Percentiles rank a stretch among this genome's conserved stretches.
Evolutionary conservation across 805 yeast genomes (phyloP).

Genomic region (Kuraishia hungarica): DNA sequence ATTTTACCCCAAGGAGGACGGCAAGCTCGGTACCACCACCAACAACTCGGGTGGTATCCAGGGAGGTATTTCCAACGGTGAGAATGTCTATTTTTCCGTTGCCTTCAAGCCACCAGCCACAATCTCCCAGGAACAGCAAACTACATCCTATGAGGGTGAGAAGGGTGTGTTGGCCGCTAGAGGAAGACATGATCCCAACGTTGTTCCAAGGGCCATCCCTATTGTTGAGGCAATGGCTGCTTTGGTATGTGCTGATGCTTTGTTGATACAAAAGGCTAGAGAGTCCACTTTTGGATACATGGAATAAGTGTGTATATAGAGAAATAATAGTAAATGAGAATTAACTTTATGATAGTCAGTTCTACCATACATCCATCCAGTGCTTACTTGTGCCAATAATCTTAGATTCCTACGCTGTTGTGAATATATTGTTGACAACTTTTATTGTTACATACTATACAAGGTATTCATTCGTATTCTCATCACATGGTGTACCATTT

Average conservation of each 20-base stretch:
- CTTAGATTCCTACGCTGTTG: too few species aligned
- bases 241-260: slow-evolving; percentile 81
- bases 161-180: slow-evolving; percentile 87
- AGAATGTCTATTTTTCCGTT: slow-evolving; percentile 84
- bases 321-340: too few species aligned
- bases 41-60: slow-evolving; percentile 96
- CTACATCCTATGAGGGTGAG: slow-evolving; percentile 83
- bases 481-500: background rate
- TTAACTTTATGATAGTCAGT: too few species aligned
- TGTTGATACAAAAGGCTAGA: slow-evolving; percentile 81
- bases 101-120: slow-evolving; percentile 99
- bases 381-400: too few species aligned
- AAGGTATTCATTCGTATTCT: background rate
- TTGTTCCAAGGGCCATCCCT: slow-evolving; percentile 97
- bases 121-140: slow-evolving; percentile 84
- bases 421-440: too few species aligned
- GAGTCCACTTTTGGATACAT: slow-evolving; percentile 36
- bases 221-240: slow-evolving; percentile 98
- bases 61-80: slow-evolving; percentile 98
- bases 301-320: background rate
- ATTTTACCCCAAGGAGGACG: slow-evolving; percentile 52
- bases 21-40: slow-evolving; percentile 73
- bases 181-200: slow-evolving; percentile 98
- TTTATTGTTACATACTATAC: background rate
- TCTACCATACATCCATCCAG: too few species aligned